Conservation (phyloP, 345 rosid species). For the Rhodamnia argentea region DNA sequence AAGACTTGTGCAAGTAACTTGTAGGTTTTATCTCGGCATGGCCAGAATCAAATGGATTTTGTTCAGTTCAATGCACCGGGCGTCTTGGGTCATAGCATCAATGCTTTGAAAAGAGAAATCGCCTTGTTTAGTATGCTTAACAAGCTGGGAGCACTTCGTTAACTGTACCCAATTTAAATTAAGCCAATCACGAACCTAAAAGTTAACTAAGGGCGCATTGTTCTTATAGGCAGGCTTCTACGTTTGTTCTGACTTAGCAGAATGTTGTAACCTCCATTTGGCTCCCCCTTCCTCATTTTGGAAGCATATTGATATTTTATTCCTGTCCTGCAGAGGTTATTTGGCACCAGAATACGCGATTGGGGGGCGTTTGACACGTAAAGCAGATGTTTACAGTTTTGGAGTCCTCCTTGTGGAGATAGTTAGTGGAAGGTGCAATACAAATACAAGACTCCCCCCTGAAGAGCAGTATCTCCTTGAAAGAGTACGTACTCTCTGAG, state of each 20-base stretch:
- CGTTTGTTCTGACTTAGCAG: neutral
- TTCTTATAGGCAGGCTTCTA: neutral
- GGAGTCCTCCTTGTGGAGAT: constrained; percentile 91
- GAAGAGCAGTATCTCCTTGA: constrained; percentile 84
- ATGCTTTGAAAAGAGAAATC: neutral
- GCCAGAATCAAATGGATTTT: neutral
- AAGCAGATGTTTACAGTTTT: constrained; percentile 85
- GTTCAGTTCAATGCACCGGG: neutral
- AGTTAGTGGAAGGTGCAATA: constrained; percentile 83
- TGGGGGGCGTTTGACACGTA: constrained; percentile 82
- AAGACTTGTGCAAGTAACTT: neutral
- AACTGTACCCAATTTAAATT: neutral
- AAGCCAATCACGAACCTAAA: neutral
- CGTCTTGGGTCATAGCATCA: neutral
- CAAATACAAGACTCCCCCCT: constrained; percentile 52
- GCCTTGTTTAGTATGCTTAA: neutral
- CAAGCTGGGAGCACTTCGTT: neutral
- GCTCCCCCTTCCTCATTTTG: neutral
- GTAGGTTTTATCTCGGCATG: neutral
- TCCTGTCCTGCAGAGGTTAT: constrained; percentile 54
- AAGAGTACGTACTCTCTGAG: constrained; percentile 38
- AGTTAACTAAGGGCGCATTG: neutral
- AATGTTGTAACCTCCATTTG: neutral
- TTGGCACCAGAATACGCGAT: constrained; percentile 98
- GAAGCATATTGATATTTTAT: neutral